Evolutionary conservation across 1,139 yeast genomes (phyloP), one percentile per base, ranked within the genome.

Genomic region (Lodderomyces parapsilosis): DNA sequence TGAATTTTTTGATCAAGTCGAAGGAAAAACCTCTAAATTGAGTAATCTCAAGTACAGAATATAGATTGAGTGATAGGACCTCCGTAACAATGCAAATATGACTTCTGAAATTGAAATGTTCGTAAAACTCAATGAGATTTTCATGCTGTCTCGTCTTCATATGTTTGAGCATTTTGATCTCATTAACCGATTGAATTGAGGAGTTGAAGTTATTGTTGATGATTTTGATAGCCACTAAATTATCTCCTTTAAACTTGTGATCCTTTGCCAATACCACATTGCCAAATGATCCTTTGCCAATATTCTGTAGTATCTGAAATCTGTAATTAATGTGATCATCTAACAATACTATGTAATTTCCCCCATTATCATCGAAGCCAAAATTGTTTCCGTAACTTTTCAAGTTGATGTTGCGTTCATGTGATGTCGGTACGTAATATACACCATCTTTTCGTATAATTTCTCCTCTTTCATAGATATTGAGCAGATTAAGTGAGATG

Each of bases 281-380:
- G 0, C 96, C 96, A 68, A 89, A 89, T 25, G 93, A 82, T 3
- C 96, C 96, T 45, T 77, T 81, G 0, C 96, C 96, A 14, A 89
- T 66, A 3, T 71, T 65, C 2, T 70, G 62, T 24, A 76, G 47
- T 6, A 87, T 79, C 50, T 86, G 83, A 56, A 83, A 89, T 33
- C 95, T 65, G 59, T 82, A 89, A 43, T 83, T 85, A 39, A 89
- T 76, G 53, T 89, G 96, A 55, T 88, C 96, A 4, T 84, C 78
- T 1, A 66, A 62, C 1, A 69, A 58, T 1, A 81, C 68, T 6
- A 70, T 67, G 52, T 86, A 83, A 55, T 86, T 86, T 2, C 89
- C 87, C 10, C 75, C 65, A 2, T 62, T 60, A 57, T 87, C 94
- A 59, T 87, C 96, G 58, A 83, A 86, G 0, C 91, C 94, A 63